These are phyloP conservation scores for Xerophyta viscosa DNA, from an alignment of 106 monocot genomes.

Conservation along the genomic window DNA sequence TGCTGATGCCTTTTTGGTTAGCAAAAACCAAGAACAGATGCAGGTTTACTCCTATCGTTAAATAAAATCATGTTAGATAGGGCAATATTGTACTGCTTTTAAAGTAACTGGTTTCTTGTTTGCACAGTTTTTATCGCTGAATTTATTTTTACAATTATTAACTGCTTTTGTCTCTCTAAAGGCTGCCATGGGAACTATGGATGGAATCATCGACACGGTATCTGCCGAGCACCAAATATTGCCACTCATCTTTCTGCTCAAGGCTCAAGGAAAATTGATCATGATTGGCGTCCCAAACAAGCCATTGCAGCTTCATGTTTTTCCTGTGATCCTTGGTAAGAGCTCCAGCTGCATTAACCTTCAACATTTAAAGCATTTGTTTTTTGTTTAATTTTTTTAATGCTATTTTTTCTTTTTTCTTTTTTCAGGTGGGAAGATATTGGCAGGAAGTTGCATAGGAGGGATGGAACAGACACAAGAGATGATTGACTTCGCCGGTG, in stretches of 20 bases:
- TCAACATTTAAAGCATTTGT: background rate
- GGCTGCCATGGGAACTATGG: conserved; percentile 73
- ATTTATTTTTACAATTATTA: too few relatives aligned
- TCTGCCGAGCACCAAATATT: conserved; percentile 43
- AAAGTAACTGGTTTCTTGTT: too few relatives aligned
- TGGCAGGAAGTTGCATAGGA: conserved; percentile 70
- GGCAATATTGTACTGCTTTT: too few relatives aligned
- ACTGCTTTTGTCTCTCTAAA: conserved; percentile 13
- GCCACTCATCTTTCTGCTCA: conserved; percentile 50
- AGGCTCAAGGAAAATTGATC: conserved; percentile 65
- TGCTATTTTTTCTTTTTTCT: background rate
- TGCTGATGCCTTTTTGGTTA: conserved; percentile 69
- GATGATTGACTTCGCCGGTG: conserved; percentile 81
- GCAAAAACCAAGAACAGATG: conserved; percentile 9
- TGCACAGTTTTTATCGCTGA: too few relatives aligned
- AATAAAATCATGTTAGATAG: too few relatives aligned
- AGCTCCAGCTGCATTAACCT: background rate
- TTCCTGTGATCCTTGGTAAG: conserved; percentile 47
- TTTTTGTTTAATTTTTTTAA: background rate
- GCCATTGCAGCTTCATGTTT: conserved; percentile 51
- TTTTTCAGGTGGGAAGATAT: conserved; percentile 39
- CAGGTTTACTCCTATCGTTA: background rate
- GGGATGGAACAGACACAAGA: conserved; percentile 82
- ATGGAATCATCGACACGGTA: conserved; percentile 85
- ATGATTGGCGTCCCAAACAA: conserved; percentile 64